phyloP scores from a whole-genome alignment of 768 basidiomycete genomes.

The Leccinum uliginosum region DNA sequence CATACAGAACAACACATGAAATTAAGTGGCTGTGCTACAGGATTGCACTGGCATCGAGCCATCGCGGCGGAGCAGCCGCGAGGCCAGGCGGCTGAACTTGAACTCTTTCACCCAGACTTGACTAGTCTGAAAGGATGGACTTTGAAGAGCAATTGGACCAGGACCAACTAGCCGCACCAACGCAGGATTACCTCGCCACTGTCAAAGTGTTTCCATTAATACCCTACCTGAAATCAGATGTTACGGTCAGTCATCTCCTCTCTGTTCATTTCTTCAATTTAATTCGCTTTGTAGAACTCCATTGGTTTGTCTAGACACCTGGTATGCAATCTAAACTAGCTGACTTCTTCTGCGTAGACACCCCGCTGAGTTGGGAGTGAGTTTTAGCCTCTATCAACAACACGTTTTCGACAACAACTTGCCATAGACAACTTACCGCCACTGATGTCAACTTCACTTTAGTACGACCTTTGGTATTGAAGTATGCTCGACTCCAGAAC shows the following conservation, averaged over 20 bases:
- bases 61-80: background rate
- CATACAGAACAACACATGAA: too few species aligned
- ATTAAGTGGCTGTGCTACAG: background rate
- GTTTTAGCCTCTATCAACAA: slow-evolving; percentile 25
- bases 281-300: slow-evolving; percentile 17
- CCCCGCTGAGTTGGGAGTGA: slow-evolving; percentile 77
- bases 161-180: slow-evolving; percentile 46
- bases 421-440: slow-evolving; percentile 68
- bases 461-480: slow-evolving; percentile 70
- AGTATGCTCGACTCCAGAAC: slow-evolving; percentile 75
- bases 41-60: too few species aligned
- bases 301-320: slow-evolving; percentile 21
- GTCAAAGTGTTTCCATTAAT: slow-evolving; percentile 82
- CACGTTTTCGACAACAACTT: slow-evolving; percentile 3
- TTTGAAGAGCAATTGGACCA: slow-evolving; percentile 24
- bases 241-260: slow-evolving; percentile 46
- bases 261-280: slow-evolving; percentile 13
- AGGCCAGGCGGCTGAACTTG: background rate
- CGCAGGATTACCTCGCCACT: slow-evolving; percentile 52
- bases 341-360: slow-evolving; percentile 40
- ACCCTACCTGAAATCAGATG: slow-evolving; percentile 64
- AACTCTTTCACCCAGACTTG: background rate
- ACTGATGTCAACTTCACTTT: slow-evolving; percentile 80
- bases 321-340: background rate
- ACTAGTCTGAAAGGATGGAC: slow-evolving; percentile 29